These are phyloP conservation scores for Sporopachydermia lactativora DNA, from an alignment of 805 yeast genomes.

Conservation along the genomic window DNA sequence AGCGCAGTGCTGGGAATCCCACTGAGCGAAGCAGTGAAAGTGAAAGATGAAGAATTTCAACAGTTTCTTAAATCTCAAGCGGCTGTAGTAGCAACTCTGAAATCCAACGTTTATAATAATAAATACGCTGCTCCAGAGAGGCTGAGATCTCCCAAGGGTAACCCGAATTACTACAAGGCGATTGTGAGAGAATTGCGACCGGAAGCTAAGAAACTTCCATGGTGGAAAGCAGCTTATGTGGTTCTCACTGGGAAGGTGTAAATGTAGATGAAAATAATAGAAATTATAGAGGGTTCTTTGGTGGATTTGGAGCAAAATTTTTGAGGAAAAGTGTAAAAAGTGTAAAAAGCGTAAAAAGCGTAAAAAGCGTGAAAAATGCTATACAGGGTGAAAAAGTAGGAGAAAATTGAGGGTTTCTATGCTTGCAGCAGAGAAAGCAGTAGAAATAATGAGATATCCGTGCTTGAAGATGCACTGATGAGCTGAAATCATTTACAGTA, in stretches of 20 bases:
- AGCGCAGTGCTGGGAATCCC: not conserved
- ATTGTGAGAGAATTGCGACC: slow-evolving; percentile 2
- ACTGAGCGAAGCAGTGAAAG: not conserved
- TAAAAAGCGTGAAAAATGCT: too few species aligned
- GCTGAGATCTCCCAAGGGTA: slow-evolving; percentile 1
- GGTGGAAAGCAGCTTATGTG: not conserved
- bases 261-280: not conserved
- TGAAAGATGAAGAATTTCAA: slow-evolving; percentile 2
- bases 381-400: too few species aligned
- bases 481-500: too few species aligned
- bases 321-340: too few species aligned
- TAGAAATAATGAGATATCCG: too few species aligned
- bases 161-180: slow-evolving; percentile 2
- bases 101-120: not conserved
- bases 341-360: too few species aligned
- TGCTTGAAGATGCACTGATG: too few species aligned
- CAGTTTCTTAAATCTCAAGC: not conserved
- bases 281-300: not conserved
- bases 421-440: too few species aligned
- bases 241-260: not conserved
- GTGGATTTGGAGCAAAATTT: not conserved
- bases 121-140: not conserved
- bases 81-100: not conserved
- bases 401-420: too few species aligned
- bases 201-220: not conserved